A percentile compares a stretch with the other conserved stretches of the same genome.
Evolutionary conservation across 2,329 filamentous ascomycete species (phyloP).

Genomic region (Drechslerella dactyloides): DNA sequence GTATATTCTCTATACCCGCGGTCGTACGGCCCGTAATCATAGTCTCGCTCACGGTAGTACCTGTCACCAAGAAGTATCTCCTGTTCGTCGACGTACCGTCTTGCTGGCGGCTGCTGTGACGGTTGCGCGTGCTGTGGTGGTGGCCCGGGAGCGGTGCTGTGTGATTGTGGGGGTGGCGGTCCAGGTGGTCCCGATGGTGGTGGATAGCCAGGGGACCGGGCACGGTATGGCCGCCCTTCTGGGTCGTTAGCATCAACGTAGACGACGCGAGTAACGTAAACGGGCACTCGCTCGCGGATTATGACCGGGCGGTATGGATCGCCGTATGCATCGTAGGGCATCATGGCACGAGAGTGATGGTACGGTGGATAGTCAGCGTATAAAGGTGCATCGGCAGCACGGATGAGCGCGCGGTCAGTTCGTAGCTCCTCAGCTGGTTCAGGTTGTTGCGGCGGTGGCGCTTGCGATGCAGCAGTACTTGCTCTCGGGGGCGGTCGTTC

Average conservation of each 20-base stretch:
- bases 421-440: conserved; percentile 31
- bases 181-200: neutral
- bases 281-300: conserved; percentile 31
- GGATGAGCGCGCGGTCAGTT: conserved; percentile 25
- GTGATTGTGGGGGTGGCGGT: neutral
- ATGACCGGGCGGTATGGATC: conserved; percentile 39
- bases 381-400: conserved; percentile 28
- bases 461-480: neutral
- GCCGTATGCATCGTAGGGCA: conserved; percentile 31
- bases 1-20: conserved; percentile 36
- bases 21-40: conserved; percentile 44
- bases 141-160: neutral
- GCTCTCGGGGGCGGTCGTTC: conserved; percentile 30
- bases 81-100: conserved; percentile 43
- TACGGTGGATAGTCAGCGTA: conserved; percentile 39
- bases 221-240: conserved; percentile 32
- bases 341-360: conserved; percentile 20
- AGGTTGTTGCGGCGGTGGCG: conserved; percentile 7
- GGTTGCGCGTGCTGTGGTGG: conserved; percentile 32
- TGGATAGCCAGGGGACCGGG: conserved; percentile 30
- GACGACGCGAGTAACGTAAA: conserved; percentile 33
- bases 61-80: conserved; percentile 39
- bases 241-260: conserved; percentile 43
- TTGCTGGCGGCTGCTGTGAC: conserved; percentile 21
- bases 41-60: conserved; percentile 40